Conservation (phyloP, 2,329 filamentous ascomycete genomes). For the Xylaria sp. region DNA sequence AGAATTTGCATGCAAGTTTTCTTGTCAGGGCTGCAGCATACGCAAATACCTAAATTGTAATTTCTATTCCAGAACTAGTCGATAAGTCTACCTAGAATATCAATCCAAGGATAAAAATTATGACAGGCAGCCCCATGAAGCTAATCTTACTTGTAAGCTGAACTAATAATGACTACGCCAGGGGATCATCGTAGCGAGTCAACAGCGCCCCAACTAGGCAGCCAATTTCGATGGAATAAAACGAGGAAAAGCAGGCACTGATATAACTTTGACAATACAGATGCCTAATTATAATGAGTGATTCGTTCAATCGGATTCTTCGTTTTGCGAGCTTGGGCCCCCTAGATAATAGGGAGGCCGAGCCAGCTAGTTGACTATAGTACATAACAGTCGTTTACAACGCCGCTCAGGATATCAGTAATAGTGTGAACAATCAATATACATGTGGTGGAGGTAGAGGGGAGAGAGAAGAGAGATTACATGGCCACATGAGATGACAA, state of each 20-base stretch:
- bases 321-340: conserved; percentile 13
- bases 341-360: conserved; percentile 20
- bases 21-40: not conserved
- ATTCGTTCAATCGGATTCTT: conserved; percentile 27
- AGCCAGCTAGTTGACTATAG: conserved; percentile 41
- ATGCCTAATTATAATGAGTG: not conserved
- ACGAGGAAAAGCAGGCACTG: not conserved
- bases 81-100: not conserved
- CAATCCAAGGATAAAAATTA: not conserved
- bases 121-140: not conserved
- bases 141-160: not conserved
- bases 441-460: conserved; percentile 39
- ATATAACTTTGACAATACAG: not conserved
- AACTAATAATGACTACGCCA: not conserved
- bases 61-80: not conserved
- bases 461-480: conserved; percentile 50
- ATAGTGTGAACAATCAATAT: conserved; percentile 48
- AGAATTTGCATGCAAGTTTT: too few species aligned
- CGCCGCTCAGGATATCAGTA: conserved; percentile 50
- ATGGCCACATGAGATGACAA: conserved; percentile 53
- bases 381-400: conserved; percentile 48
- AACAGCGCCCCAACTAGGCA: conserved; percentile 15
- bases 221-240: not conserved
- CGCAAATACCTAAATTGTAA: not conserved
- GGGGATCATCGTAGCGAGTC: not conserved